Base-by-base conservation (phyloP, 495 filamentous ascomycete species). In the Xylaria acuta region DNA sequence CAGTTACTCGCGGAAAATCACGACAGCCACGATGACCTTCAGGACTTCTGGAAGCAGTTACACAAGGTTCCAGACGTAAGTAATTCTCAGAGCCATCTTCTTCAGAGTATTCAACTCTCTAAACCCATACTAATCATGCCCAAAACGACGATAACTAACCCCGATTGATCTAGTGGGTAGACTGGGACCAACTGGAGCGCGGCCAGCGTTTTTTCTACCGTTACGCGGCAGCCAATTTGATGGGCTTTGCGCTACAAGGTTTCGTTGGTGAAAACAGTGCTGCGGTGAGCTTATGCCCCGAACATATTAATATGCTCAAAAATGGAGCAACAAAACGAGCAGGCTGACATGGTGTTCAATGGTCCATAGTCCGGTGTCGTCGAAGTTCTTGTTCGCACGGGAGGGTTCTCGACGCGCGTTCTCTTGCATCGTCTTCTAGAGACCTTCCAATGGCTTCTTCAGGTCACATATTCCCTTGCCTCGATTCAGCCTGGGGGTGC, bases 111-210 rank as follows among this genome's bases (percentile, higher is more conserved):
- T 16, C 20, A 54, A 54, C 9, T 14, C 8, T 7, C 12, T 1
- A 27, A 54, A 16, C 41, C 16, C 16, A 12, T 18, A 30, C 12
- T n/a, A 14, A 54, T 27, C 11, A 12, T 54, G 25, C 25, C 22
- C 9, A 16, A 30, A 27, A 5, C 20, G 25, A 9, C 22, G 12
- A 27, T 27, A 54, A 30, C 25, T 54, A 90, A 67, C 89, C 89
- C 68, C 88, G 86, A 2, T 82, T 93, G 25, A 91, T 91, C 0
- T 81, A 85, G 9, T 94, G 92, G 92, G 92, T 94, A 1, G 89
- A 92, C 76, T 94, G 92, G 92, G 85, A 84, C 6, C 92, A 93
- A 78, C 90, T 94, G 59, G 78, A 85, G 69, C 77, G 91, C 72
- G 89, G 87, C 0, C 89, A 91, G 75, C 82, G 88, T 43, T 84